Conservation (phyloP, 164 flowering plant species). For the Berberis vulgaris region DNA sequence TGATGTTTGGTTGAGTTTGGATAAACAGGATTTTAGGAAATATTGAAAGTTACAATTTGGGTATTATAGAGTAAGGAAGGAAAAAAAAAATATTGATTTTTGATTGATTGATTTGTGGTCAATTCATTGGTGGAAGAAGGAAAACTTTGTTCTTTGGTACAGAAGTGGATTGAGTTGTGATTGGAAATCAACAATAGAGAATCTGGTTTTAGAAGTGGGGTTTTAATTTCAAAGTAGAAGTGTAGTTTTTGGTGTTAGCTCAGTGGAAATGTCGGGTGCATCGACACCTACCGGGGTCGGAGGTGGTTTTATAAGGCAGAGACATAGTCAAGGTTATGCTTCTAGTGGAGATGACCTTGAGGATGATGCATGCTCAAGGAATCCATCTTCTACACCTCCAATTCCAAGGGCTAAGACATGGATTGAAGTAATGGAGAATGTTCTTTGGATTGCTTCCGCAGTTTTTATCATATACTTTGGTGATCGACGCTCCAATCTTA, state of each 20-base stretch:
- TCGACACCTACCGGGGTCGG: slow-evolving; percentile 52
- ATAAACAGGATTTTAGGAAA: slow-evolving; percentile 3
- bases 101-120: background rate
- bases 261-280: slow-evolving; percentile 67
- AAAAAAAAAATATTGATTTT: background rate
- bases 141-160: background rate
- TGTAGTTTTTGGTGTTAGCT: slow-evolving; percentile 2
- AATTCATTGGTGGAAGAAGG: background rate
- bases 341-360: slow-evolving; percentile 75
- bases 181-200: background rate
- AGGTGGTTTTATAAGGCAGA: slow-evolving; percentile 69
- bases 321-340: slow-evolving; percentile 79
- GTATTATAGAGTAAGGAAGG: background rate
- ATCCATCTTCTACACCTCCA: slow-evolving; percentile 15
- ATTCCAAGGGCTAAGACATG: slow-evolving; percentile 38
- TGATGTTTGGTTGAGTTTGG: too few relatives aligned
- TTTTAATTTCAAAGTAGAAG: background rate
- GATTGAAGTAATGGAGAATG: slow-evolving; percentile 63
- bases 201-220: too few relatives aligned
- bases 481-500: slow-evolving; percentile 58
- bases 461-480: slow-evolving; percentile 67
- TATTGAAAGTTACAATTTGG: slow-evolving; percentile 5
- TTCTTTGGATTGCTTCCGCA: slow-evolving; percentile 82
- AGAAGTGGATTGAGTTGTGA: background rate
- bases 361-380: slow-evolving; percentile 76